Evolutionary conservation across 129 eudicot genomes (phyloP).

Genomic region (Lactuca sativa): DNA sequence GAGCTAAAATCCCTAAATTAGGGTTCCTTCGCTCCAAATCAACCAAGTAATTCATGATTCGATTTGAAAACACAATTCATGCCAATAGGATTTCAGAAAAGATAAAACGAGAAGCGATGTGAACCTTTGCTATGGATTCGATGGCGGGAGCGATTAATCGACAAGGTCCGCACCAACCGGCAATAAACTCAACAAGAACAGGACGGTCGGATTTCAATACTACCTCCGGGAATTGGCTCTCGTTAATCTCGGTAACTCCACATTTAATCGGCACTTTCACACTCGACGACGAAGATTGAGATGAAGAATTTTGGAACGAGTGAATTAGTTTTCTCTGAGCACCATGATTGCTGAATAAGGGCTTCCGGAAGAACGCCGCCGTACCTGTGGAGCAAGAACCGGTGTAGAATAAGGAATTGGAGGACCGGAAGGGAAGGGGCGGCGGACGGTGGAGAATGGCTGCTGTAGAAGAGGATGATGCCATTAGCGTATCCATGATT

Average conservation of each 20-base stretch:
- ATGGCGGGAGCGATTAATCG: conserved; percentile 72
- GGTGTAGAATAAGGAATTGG: conserved; percentile 16
- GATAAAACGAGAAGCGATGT: background rate
- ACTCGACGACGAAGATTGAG: conserved; percentile 13
- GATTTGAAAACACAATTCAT: background rate
- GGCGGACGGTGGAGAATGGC: conserved; percentile 22
- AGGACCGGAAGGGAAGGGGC: conserved; percentile 6
- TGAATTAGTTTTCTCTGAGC: conserved; percentile 8
- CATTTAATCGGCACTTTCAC: conserved; percentile 35
- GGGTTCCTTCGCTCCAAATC: background rate
- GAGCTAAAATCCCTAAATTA: conserved; percentile 3
- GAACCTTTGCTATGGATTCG: conserved; percentile 64
- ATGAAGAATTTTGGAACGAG: conserved; percentile 17
- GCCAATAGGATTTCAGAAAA: background rate
- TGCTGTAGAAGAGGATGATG: conserved; percentile 34
- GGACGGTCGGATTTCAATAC: conserved; percentile 79
- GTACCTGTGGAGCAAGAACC: conserved; percentile 4
- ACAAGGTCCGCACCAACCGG: conserved; percentile 90
- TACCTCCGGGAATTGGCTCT: conserved; percentile 50
- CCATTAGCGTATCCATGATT: conserved; percentile 27
- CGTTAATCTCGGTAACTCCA: conserved; percentile 58
- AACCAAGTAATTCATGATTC: background rate
- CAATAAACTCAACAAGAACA: conserved; percentile 81
- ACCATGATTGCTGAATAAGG: conserved; percentile 1
- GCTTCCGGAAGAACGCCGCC: conserved; percentile 22